These are phyloP conservation scores for Rhazya stricta DNA, from an alignment of 257 asterid species.

Conservation along the genomic window DNA sequence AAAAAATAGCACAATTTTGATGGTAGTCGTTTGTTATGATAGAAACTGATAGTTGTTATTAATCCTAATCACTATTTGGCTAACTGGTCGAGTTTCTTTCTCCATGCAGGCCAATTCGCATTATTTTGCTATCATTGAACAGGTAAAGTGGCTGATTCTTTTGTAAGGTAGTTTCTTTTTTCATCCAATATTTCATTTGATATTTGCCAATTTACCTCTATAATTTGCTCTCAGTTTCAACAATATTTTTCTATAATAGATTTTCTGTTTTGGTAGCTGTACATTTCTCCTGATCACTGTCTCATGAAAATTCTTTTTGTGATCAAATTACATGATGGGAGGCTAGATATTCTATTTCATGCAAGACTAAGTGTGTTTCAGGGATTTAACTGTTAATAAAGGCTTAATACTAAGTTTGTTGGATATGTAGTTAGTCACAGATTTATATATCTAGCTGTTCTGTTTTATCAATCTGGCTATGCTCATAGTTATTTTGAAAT, in stretches of 20 bases:
- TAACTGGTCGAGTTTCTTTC: conserved; percentile 21
- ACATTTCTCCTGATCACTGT: not conserved
- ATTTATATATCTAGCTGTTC: not conserved
- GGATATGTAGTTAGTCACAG: not conserved
- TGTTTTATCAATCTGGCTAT: not conserved
- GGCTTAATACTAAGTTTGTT: not conserved
- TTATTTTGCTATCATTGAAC: conserved; percentile 91
- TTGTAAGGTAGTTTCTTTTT: not conserved
- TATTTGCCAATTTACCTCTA: not conserved
- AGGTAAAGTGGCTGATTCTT: conserved; percentile 46
- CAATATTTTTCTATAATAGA: not conserved
- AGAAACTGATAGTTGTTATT: not conserved
- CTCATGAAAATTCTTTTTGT: not conserved
- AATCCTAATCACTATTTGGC: not conserved
- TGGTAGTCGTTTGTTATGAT: conserved; percentile 3
- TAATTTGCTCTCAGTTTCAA: not conserved
- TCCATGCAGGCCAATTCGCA: conserved; percentile 97
- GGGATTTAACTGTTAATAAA: not conserved
- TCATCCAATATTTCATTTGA: not conserved
- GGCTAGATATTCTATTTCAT: not conserved
- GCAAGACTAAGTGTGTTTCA: not conserved
- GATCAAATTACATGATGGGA: not conserved
- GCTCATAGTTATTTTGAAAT: not conserved
- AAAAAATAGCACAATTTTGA: not conserved
- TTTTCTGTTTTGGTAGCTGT: not conserved